Evolutionary conservation across 805 yeast genomes (phyloP).

Genomic region (Babjeviella inositovora): DNA sequence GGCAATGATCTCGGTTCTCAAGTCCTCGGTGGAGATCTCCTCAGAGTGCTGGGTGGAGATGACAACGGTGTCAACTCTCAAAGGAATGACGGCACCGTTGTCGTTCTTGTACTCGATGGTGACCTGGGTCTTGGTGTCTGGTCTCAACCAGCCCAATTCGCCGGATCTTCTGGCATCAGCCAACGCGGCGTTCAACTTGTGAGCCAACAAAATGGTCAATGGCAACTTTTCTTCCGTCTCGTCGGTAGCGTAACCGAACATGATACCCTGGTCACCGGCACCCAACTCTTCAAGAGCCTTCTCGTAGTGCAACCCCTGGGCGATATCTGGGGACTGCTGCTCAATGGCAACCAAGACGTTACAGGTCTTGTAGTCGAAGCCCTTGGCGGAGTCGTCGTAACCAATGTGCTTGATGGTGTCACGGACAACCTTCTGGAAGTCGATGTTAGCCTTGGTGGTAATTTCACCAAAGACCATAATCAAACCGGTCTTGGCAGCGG

Average conservation of each 20-base stretch:
- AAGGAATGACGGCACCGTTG: conserved; percentile 88
- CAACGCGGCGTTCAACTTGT: conserved; percentile 90
- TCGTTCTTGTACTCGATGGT: conserved; percentile 92
- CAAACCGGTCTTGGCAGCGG: conserved; percentile 99
- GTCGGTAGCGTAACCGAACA: conserved; percentile 99
- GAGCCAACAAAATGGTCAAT: conserved; percentile 84
- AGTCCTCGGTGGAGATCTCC: conserved; percentile 82
- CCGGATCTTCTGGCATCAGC: conserved; percentile 98
- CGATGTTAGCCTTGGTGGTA: conserved; percentile 90
- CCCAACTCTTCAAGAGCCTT: conserved; percentile 92
- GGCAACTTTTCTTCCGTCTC: conserved; percentile 98
- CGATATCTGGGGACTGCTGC: conserved; percentile 98
- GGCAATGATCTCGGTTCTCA: conserved; percentile 62
- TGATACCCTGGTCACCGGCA: conserved; percentile 99
- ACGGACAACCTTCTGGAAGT: conserved; percentile 94
- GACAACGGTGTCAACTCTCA: conserved; percentile 95
- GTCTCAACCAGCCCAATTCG: conserved; percentile 91
- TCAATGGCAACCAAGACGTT: conserved; percentile 97
- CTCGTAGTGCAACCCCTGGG: conserved; percentile 97
- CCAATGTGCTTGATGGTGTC: conserved; percentile 98
- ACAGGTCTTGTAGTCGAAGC: conserved; percentile 98
- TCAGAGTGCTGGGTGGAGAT: conserved; percentile 98
- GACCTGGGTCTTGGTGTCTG: conserved; percentile 99
- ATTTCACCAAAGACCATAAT: conserved; percentile 99
- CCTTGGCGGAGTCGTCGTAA: conserved; percentile 89